Conservation (phyloP, 2,329 filamentous ascomycete species). For the Nemania sp. region DNA sequence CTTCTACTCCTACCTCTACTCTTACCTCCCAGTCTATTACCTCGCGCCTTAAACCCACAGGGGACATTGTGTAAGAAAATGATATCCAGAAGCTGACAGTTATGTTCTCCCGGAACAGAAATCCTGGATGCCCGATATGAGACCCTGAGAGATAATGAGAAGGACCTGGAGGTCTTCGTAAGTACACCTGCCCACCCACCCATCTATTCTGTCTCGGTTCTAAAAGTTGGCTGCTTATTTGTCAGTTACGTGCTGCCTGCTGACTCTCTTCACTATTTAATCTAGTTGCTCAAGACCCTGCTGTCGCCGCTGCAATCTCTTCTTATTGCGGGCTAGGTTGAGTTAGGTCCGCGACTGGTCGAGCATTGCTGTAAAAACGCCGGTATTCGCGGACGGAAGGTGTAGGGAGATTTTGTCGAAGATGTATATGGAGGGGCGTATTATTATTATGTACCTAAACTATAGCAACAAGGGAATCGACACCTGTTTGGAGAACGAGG, state of each 20-base stretch:
- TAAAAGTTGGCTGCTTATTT: too few species aligned
- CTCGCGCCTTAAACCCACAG: too few species aligned
- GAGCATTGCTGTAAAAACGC: too few species aligned
- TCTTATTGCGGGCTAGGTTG: background rate
- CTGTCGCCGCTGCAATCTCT: slow-evolving; percentile 14
- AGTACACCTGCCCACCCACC: background rate
- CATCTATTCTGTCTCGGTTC: too few species aligned
- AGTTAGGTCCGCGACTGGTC: background rate
- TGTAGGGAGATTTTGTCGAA: too few species aligned
- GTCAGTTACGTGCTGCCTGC: too few species aligned
- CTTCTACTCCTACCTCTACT: background rate
- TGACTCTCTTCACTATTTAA: slow-evolving; percentile 8
- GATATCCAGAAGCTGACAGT: background rate
- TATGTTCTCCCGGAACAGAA: background rate
- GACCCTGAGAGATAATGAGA: slow-evolving; percentile 4
- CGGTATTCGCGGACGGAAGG: too few species aligned
- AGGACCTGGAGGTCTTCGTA: slow-evolving; percentile 11
- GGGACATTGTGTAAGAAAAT: too few species aligned
- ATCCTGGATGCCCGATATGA: slow-evolving; percentile 18
- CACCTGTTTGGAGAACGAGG: too few species aligned
- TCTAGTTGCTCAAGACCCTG: slow-evolving; percentile 16
- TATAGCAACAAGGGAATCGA: too few species aligned
- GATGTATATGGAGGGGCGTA: too few species aligned
- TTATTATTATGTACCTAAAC: too few species aligned
- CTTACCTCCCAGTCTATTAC: background rate